Conservation (phyloP, 2,329 filamentous ascomycete genomes). For the Teratosphaeriaceae sp. region DNA sequence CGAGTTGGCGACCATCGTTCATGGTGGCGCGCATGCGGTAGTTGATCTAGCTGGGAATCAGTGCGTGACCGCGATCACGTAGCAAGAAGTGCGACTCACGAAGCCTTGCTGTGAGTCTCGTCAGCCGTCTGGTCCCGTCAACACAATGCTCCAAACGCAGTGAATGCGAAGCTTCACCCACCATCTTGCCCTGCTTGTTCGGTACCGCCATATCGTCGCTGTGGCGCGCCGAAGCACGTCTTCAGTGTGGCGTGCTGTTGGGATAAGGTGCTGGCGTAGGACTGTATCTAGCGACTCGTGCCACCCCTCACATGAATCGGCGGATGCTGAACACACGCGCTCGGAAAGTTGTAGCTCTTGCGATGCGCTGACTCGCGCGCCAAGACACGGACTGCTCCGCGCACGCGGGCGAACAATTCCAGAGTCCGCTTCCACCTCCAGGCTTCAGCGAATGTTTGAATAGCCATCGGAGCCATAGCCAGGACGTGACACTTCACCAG, state of each 20-base stretch:
- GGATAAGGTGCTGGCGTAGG: too few species aligned
- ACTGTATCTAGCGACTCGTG: too few species aligned
- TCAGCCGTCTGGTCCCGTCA: conserved; percentile 38
- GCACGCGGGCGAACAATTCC: too few species aligned
- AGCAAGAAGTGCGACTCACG: conserved; percentile 40
- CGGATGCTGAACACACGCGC: too few species aligned
- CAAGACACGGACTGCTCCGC: too few species aligned
- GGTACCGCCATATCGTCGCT: conserved; percentile 37
- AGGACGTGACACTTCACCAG: conserved; percentile 31
- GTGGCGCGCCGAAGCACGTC: conserved; percentile 36
- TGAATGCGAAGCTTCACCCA: conserved; percentile 48
- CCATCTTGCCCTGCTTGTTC: conserved; percentile 97
- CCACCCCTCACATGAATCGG: too few species aligned
- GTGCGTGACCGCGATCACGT: conserved; percentile 12
- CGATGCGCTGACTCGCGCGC: not conserved
- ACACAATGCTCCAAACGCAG: conserved; percentile 26
- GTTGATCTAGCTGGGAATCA: conserved; percentile 65
- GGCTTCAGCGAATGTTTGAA: conserved; percentile 7
- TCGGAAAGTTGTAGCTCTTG: not conserved
- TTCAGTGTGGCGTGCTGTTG: conserved; percentile 17
- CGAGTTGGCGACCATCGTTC: conserved; percentile 92
- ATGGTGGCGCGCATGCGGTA: conserved; percentile 98
- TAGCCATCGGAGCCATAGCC: conserved; percentile 11
- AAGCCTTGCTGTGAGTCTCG: conserved; percentile 52
- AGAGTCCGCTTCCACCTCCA: conserved; percentile 1